Evolutionary conservation across 2,329 filamentous ascomycete species (phyloP).

Genomic region (Monilinia laxa): DNA sequence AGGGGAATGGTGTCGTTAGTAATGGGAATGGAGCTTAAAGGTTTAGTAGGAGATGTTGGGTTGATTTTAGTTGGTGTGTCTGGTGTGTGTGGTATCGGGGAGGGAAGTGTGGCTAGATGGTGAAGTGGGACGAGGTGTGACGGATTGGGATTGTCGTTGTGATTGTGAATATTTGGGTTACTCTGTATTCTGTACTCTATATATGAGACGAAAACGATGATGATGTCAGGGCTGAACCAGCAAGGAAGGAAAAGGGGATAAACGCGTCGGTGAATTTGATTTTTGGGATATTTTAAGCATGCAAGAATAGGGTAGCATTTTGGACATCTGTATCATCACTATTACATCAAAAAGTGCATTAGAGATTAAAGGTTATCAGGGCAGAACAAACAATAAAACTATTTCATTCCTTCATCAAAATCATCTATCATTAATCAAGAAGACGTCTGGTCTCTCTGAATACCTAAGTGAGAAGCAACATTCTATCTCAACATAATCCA

Average conservation of each 20-base stretch:
- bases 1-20: not conserved
- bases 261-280: not conserved
- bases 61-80: not conserved
- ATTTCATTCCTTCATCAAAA: slow-evolving; percentile 18
- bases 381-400: slow-evolving; percentile 1
- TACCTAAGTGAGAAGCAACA: not conserved
- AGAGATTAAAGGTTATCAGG: not conserved
- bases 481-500: not conserved
- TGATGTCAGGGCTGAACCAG: not conserved
- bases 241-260: not conserved
- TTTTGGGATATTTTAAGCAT: not conserved
- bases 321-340: not conserved
- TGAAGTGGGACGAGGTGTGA: not conserved
- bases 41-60: not conserved
- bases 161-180: not conserved
- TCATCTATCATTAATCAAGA: slow-evolving; percentile 16
- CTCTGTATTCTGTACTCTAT: slow-evolving; percentile 5
- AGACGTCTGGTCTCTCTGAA: not conserved
- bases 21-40: not conserved
- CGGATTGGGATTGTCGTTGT: not conserved
- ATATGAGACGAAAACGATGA: not conserved
- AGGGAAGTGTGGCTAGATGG: not conserved
- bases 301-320: not conserved
- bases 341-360: not conserved
- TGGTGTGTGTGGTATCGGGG: not conserved